phyloP scores from a whole-genome alignment of 2,329 filamentous ascomycete species.

The Chrysoporthe deuterocubensis region DNA sequence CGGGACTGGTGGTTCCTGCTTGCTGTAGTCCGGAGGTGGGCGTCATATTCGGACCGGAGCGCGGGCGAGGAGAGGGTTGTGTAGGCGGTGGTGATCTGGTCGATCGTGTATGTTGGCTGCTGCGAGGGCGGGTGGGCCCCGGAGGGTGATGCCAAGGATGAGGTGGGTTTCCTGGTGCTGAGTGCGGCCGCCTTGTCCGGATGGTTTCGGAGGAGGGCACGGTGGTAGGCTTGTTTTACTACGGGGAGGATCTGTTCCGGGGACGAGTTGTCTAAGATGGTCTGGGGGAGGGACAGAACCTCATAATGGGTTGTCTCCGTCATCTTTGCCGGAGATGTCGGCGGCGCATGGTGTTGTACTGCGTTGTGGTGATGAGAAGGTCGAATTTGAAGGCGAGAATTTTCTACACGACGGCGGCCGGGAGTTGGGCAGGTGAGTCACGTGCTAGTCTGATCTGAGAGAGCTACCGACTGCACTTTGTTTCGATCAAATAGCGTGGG shows the following conservation, averaged over 20 bases:
- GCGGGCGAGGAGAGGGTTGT: conserved; percentile 55
- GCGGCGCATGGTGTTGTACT: background rate
- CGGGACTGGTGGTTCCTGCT: conserved; percentile 23
- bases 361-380: background rate
- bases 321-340: conserved; percentile 8
- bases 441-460: conserved; percentile 21
- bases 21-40: conserved; percentile 46
- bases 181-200: conserved; percentile 56
- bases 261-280: conserved; percentile 49
- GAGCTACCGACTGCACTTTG: background rate
- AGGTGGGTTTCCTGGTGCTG: background rate
- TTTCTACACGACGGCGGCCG: conserved; percentile 1
- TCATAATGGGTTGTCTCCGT: conserved; percentile 59
- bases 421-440: conserved; percentile 17
- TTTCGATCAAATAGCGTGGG: background rate
- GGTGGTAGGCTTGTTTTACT: conserved; percentile 67
- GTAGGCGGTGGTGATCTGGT: conserved; percentile 67
- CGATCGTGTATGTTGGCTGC: conserved; percentile 59
- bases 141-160: conserved; percentile 64
- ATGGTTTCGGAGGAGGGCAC: conserved; percentile 67
- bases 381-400: background rate
- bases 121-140: conserved; percentile 33
- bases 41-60: conserved; percentile 59
- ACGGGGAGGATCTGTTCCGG: conserved; percentile 46
- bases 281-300: conserved; percentile 59